Conservation (phyloP, 2,329 filamentous ascomycete species). For the Aspergillus sp. region DNA sequence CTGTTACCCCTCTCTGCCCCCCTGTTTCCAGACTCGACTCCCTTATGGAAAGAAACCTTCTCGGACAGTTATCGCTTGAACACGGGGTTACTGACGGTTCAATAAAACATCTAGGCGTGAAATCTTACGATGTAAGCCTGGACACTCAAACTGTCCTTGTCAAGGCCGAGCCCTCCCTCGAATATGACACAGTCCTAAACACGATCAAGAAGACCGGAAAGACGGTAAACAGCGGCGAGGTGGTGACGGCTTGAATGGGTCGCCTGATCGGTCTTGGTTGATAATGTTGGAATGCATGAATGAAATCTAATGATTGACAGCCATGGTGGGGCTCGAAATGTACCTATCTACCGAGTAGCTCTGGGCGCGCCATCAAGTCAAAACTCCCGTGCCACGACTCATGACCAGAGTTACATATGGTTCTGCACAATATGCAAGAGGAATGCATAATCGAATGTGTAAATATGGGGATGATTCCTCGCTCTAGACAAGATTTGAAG, state of each 20-base stretch:
- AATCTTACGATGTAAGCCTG: conserved; percentile 84
- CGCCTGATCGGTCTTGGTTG: conserved; percentile 40
- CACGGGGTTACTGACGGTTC: neutral
- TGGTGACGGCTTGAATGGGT: conserved; percentile 39
- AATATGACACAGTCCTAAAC: conserved; percentile 79
- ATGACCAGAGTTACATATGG: neutral
- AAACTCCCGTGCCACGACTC: neutral
- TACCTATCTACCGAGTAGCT: conserved; percentile 8
- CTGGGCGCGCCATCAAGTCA: neutral
- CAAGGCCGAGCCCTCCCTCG: conserved; percentile 68
- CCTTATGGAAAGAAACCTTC: neutral
- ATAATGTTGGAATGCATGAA: neutral
- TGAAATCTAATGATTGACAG: neutral
- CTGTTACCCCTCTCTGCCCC: conserved; percentile 1
- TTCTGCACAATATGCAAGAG: neutral
- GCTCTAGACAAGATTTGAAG: neutral
- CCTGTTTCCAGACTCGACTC: neutral
- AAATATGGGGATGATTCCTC: neutral
- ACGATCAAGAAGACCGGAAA: conserved; percentile 97
- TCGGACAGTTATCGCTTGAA: neutral
- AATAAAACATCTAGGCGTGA: conserved; percentile 66
- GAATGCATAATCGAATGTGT: neutral
- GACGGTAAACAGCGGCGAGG: conserved; percentile 72
- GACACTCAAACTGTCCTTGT: conserved; percentile 83
- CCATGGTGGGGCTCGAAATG: neutral